Evolutionary conservation across 495 filamentous ascomycete species (phyloP).

Genomic region (Usnea hakonensis): DNA sequence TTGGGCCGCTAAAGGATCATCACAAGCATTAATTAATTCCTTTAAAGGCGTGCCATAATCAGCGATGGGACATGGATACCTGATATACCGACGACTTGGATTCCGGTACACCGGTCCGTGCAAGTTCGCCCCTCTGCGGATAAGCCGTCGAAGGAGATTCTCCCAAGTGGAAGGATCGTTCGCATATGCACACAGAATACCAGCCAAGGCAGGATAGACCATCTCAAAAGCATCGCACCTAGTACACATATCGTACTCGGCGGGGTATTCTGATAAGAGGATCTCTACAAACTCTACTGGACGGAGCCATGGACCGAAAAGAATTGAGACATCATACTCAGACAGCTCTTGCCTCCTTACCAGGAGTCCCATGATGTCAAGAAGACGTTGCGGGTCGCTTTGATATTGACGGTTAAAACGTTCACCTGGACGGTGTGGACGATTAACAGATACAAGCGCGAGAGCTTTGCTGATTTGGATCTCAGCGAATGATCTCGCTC

Average conservation of each 20-base stretch:
- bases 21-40: neutral
- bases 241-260: neutral
- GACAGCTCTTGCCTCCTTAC: no score
- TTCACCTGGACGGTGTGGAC: no score
- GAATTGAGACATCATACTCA: neutral
- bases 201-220: neutral
- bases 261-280: neutral
- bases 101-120: neutral
- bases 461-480: no score
- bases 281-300: neutral
- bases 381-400: no score
- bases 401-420: no score
- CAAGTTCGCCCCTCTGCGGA: neutral
- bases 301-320: no score
- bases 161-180: neutral
- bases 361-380: no score
- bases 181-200: neutral
- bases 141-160: neutral
- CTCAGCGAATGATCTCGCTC: no score
- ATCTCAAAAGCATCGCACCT: no score
- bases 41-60: neutral
- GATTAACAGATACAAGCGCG: no score
- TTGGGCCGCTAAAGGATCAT: neutral
- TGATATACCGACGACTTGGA: rapidly evolving
- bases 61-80: neutral